Evolutionary conservation across 139 green algal genomes (phyloP).

Genomic region (Eudorina sp.): DNA sequence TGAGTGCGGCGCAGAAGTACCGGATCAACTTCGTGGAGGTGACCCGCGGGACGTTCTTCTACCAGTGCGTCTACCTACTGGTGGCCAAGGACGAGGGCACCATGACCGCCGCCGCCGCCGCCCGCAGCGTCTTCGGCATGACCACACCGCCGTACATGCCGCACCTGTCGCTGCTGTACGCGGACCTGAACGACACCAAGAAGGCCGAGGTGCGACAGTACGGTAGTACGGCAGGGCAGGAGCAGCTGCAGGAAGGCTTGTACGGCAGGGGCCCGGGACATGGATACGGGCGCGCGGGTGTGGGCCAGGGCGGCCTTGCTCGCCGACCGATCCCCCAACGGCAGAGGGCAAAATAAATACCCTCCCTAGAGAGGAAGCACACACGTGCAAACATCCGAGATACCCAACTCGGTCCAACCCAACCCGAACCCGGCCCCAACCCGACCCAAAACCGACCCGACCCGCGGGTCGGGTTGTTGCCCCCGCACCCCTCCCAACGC

Average conservation of each 20-base stretch:
- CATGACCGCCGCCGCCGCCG: conserved; percentile 36
- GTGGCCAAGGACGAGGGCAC: conserved; percentile 27
- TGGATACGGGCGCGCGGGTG: background rate
- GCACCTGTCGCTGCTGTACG: conserved; percentile 71
- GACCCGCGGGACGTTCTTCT: conserved; percentile 52
- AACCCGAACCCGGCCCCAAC: too few relatives aligned
- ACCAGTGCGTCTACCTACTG: conserved; percentile 58
- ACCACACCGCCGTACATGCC: conserved; percentile 63
- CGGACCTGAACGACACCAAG: conserved; percentile 38
- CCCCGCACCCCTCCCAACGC: too few relatives aligned
- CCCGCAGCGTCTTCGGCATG: conserved; percentile 41
- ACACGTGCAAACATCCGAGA: too few relatives aligned
- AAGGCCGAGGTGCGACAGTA: conserved; percentile 28
- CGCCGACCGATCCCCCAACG: background rate
- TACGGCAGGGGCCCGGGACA: background rate
- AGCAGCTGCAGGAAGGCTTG: too few relatives aligned
- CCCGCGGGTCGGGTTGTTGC: too few relatives aligned
- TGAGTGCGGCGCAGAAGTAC: conserved; percentile 61
- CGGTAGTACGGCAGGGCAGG: too few relatives aligned
- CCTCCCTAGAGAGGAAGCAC: too few relatives aligned
- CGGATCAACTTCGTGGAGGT: conserved; percentile 64
- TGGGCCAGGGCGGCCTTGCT: background rate
- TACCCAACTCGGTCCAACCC: too few relatives aligned
- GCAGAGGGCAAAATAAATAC: too few relatives aligned
- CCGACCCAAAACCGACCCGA: too few relatives aligned